These are phyloP conservation scores for Lasiosphaeria miniovina DNA, from an alignment of 495 filamentous ascomycete genomes.

Conservation along the genomic window DNA sequence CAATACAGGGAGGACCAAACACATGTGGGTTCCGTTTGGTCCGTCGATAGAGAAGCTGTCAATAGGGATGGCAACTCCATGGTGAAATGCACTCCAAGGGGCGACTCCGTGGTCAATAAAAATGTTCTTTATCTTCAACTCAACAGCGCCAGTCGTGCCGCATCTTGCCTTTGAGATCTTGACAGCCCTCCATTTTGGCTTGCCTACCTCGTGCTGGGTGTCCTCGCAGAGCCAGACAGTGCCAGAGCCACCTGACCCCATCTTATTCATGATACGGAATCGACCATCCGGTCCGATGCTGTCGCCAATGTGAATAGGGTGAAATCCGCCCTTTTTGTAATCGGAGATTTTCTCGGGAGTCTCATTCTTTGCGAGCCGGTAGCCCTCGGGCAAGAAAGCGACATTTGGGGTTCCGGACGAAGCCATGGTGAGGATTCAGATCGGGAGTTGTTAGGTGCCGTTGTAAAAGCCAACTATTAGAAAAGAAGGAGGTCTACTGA, in stretches of 20 bases:
- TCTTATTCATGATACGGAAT: slow-evolving; percentile 47
- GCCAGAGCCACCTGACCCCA: slow-evolving; percentile 46
- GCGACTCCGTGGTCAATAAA: neutral
- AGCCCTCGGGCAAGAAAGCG: no score
- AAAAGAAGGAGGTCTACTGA: no score
- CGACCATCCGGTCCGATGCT: slow-evolving; percentile 8
- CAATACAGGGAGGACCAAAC: neutral
- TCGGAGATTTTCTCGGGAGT: neutral
- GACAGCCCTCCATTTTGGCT: neutral
- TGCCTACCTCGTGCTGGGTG: slow-evolving; percentile 4
- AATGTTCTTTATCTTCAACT: neutral
- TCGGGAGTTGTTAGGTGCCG: no score
- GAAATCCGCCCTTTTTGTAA: neutral
- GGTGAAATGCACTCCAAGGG: neutral
- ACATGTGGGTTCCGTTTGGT: neutral
- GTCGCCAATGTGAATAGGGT: slow-evolving; percentile 5
- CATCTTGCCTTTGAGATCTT: neutral
- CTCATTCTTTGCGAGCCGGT: neutral
- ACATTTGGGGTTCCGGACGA: no score
- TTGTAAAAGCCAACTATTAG: no score
- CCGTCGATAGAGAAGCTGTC: neutral
- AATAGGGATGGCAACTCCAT: neutral
- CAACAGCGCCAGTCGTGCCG: neutral
- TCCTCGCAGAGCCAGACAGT: slow-evolving; percentile 52
- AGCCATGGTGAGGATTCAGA: no score